These are phyloP conservation scores for Scutellaria galericulata DNA, from an alignment of 257 asterid species.

Conservation along the genomic window DNA sequence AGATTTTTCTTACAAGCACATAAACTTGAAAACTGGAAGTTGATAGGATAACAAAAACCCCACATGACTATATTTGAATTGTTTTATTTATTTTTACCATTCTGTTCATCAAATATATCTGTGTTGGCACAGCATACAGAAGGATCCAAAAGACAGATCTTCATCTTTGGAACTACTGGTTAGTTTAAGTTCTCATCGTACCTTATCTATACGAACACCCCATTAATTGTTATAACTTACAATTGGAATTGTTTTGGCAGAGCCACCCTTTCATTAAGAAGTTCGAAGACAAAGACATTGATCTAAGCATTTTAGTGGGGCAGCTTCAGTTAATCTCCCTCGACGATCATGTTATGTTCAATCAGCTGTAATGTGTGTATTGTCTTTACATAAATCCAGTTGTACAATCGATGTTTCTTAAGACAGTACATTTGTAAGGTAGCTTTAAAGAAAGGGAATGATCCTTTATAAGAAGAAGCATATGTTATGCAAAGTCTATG, in stretches of 20 bases:
- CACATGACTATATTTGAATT: no score
- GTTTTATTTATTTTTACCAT: background rate
- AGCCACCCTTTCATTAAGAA: slow-evolving; percentile 89
- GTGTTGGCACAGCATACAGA: slow-evolving; percentile 78
- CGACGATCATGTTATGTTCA: no score
- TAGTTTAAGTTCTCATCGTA: slow-evolving; percentile 37
- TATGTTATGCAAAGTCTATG: no score
- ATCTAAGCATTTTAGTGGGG: slow-evolving; percentile 74
- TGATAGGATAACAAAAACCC: no score
- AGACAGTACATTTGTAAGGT: no score
- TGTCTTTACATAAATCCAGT: no score
- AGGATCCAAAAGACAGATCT: slow-evolving; percentile 82
- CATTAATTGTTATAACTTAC: background rate
- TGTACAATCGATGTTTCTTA: no score
- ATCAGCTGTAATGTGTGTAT: no score
- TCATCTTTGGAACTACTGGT: slow-evolving; percentile 90
- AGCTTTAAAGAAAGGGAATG: no score
- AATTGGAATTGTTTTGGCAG: slow-evolving; percentile 47
- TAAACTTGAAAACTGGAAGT: no score
- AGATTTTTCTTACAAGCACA: background rate
- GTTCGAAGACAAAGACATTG: slow-evolving; percentile 92
- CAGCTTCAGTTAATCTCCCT: no score
- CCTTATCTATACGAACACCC: background rate
- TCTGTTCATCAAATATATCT: slow-evolving; percentile 21
- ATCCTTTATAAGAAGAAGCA: no score